Percentiles rank a stretch among this genome's conserved stretches.
These are phyloP conservation scores for Cercis canadensis DNA, from an alignment of 306 rosid genomes.

Conservation along the genomic window DNA sequence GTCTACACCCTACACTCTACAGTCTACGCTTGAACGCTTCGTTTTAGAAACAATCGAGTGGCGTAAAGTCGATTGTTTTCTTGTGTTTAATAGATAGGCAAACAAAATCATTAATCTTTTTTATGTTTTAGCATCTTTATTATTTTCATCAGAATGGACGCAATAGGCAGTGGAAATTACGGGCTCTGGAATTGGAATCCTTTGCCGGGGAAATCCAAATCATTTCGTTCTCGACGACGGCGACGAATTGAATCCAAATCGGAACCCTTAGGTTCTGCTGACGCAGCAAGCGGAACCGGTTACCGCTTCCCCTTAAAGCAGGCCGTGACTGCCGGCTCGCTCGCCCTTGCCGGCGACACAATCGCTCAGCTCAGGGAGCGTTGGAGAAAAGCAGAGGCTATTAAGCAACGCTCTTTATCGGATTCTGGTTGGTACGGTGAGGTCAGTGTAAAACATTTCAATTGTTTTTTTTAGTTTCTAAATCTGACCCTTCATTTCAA, in stretches of 20 bases:
- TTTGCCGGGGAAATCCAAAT: constrained; percentile 39
- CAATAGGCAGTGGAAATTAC: constrained; percentile 60
- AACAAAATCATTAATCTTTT: too few relatives aligned
- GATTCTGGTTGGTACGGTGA: constrained; percentile 44
- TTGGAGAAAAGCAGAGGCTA: constrained; percentile 38
- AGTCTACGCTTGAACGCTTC: too few relatives aligned
- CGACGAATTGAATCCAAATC: constrained; percentile 54
- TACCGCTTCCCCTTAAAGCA: constrained; percentile 74
- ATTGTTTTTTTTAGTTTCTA: not conserved
- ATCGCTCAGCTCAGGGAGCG: constrained; percentile 59
- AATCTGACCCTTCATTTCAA: not conserved
- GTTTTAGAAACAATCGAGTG: too few relatives aligned
- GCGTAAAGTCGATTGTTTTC: not conserved
- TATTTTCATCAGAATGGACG: constrained; percentile 53
- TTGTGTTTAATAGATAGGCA: too few relatives aligned
- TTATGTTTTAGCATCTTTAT: too few relatives aligned
- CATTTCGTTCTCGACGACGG: constrained; percentile 30
- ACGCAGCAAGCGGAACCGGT: constrained; percentile 58
- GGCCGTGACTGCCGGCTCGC: constrained; percentile 75
- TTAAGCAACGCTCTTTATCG: constrained; percentile 23
- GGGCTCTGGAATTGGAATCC: constrained; percentile 76
- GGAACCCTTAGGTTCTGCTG: constrained; percentile 46
- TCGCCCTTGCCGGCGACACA: constrained; percentile 59
- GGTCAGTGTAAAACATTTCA: constrained; percentile 37
- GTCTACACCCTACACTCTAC: too few relatives aligned